Conservation (phyloP, 2,329 filamentous ascomycete genomes). For the Tolypocladium pustulatum region DNA sequence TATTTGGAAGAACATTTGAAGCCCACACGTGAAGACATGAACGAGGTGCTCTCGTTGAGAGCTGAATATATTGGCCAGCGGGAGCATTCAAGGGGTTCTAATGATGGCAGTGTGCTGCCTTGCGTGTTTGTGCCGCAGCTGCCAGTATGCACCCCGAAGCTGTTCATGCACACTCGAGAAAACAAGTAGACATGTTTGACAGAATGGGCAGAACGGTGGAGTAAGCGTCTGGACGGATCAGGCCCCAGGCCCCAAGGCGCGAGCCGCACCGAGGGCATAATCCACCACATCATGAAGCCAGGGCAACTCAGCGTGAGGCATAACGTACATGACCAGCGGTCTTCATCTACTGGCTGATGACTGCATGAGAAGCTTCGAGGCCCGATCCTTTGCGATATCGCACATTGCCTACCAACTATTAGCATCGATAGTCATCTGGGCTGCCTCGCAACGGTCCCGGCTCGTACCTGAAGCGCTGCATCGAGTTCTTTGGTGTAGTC, state of each 20-base stretch:
- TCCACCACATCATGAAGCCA: background rate
- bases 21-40: background rate
- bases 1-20: too few relatives aligned
- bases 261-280: background rate
- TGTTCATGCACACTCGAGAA: background rate
- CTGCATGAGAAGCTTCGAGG: constrained; percentile 42
- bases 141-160: background rate
- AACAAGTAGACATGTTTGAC: background rate
- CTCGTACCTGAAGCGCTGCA: constrained; percentile 62
- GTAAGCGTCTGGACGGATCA: background rate
- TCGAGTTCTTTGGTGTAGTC: constrained; percentile 57
- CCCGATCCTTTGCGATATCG: constrained; percentile 76
- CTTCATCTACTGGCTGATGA: background rate
- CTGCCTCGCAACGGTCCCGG: background rate
- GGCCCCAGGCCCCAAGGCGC: background rate
- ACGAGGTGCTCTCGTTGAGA: background rate
- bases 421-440: constrained; percentile 1
- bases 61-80: background rate
- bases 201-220: background rate
- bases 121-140: background rate
- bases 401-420: constrained; percentile 65
- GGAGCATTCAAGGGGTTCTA: background rate
- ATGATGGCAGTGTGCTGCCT: background rate
- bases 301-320: background rate
- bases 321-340: background rate